phyloP scores from a whole-genome alignment of 441 rosid genomes.

The Populus trichocarpa region DNA sequence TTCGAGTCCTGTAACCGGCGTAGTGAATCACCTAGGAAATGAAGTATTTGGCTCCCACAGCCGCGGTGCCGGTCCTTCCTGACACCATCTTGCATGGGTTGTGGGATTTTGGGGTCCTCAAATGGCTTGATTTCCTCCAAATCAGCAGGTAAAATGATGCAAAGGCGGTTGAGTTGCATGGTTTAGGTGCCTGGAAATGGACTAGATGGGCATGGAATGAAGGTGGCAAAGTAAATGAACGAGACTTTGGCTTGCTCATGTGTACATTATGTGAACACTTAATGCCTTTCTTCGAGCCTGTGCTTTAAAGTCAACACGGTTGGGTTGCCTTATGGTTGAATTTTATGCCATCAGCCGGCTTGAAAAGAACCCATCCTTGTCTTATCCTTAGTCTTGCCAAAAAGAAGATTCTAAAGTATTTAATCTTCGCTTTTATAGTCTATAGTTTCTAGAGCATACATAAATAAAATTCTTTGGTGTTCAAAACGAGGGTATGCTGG shows the following conservation, averaged over 20 bases:
- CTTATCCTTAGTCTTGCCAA: background rate
- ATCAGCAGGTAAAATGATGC: conserved; percentile 55
- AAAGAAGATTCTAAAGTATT: conserved; percentile 10
- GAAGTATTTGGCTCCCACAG: conserved; percentile 45
- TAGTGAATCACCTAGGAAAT: conserved; percentile 35
- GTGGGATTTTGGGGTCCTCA: conserved; percentile 13
- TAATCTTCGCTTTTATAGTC: background rate
- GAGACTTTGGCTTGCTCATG: background rate
- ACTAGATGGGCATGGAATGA: conserved; percentile 15
- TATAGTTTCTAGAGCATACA: background rate
- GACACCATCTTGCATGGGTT: conserved; percentile 15
- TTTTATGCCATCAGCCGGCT: conserved; percentile 19
- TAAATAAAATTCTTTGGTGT: background rate
- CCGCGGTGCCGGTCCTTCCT: conserved; percentile 27
- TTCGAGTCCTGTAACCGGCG: conserved; percentile 40
- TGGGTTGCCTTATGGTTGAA: conserved; percentile 35
- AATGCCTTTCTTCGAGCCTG: background rate
- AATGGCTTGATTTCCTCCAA: conserved; percentile 39
- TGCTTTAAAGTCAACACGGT: conserved; percentile 31
- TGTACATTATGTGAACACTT: background rate
- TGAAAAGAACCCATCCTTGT: background rate
- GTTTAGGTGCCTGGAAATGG: conserved; percentile 3
- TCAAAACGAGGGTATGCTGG: background rate
- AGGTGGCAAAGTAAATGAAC: background rate
- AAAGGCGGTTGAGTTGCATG: conserved; percentile 52